phyloP scores from a whole-genome alignment of 345 rosid genomes.

The rapeseed (Brassica napus) region Da-Ae NC_063447.1:20441501-20442000 shows the following conservation, averaged over 20 bases:
- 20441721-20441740: conserved; percentile 61
- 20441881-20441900: neutral
- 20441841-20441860: no score
- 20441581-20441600: conserved; percentile 32
- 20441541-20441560: neutral
- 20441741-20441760: conserved; percentile 75
- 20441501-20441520: neutral
- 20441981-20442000: no score
- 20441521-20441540: neutral
- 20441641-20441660: conserved; percentile 73
- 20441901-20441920: neutral
- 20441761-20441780: conserved; percentile 78
- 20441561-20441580: neutral
- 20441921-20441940: no score
- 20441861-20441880: no score
- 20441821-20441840: no score
- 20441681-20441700: conserved; percentile 83
- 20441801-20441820: conserved; percentile 65
- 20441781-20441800: conserved; percentile 54
- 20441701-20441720: conserved; percentile 56
- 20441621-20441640: conserved; percentile 71
- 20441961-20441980: no score
- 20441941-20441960: no score
- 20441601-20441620: conserved; percentile 76
- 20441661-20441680: conserved; percentile 71